phyloP scores from a whole-genome alignment of 208 protist species.

The Angomonas desouzai region DNA sequence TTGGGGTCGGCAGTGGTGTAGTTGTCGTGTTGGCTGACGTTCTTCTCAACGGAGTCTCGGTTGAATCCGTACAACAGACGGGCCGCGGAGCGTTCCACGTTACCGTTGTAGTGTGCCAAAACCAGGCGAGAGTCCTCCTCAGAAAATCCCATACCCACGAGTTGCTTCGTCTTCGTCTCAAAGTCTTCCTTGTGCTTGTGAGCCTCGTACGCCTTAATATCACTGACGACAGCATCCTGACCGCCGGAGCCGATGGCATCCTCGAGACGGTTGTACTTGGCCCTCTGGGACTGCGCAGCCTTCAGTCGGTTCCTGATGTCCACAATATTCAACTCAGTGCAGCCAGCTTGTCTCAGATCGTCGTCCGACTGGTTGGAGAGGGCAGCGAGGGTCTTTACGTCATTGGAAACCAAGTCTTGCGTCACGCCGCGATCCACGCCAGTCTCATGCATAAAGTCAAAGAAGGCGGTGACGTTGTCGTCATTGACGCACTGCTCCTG shows the following conservation, averaged over 20 bases:
- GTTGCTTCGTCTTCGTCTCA: slow-evolving; percentile 39
- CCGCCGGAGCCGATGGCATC: slow-evolving; percentile 42
- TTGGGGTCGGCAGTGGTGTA: slow-evolving; percentile 57
- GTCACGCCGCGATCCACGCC: slow-evolving; percentile 42
- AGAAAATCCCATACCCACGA: slow-evolving; percentile 58
- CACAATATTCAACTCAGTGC: slow-evolving; percentile 58
- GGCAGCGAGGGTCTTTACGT: slow-evolving; percentile 55
- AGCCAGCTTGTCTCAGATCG: slow-evolving; percentile 54
- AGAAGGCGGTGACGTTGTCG: slow-evolving; percentile 40
- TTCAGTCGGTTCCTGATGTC: slow-evolving; percentile 50
- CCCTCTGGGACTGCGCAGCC: slow-evolving; percentile 43
- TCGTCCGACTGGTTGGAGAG: slow-evolving; percentile 49
- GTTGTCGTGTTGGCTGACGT: slow-evolving; percentile 48
- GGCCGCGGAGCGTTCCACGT: slow-evolving; percentile 58
- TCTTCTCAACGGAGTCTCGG: slow-evolving; percentile 31
- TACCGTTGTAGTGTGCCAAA: slow-evolving; percentile 78
- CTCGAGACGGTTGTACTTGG: slow-evolving; percentile 49
- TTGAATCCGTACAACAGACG: slow-evolving; percentile 59
- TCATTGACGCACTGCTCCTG: slow-evolving; percentile 58
- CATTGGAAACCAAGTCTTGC: slow-evolving; percentile 41
- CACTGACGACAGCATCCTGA: slow-evolving; percentile 23
- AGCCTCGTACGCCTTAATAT: slow-evolving; percentile 30
- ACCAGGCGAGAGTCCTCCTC: slow-evolving; percentile 35
- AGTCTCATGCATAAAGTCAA: slow-evolving; percentile 51
- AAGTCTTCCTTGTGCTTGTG: slow-evolving; percentile 42